Percentiles rank a stretch among this genome's conserved stretches.
phyloP scores from a whole-genome alignment of 2,329 filamentous ascomycete genomes.

The Polychaeton citri region DNA sequence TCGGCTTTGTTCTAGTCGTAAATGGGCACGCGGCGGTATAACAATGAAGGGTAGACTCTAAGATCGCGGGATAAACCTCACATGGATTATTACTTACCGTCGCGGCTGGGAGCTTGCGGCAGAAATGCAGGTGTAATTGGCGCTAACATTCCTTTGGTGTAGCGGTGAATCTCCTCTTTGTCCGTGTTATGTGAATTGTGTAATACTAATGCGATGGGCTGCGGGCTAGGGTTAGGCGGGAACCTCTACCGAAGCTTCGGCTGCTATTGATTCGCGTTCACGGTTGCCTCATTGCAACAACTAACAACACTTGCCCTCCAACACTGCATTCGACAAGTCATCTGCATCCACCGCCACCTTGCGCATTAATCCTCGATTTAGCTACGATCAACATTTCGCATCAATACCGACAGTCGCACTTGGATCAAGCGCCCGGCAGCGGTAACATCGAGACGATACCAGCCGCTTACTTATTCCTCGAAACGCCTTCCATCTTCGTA shows the following conservation, averaged over 20 bases:
- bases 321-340: no score
- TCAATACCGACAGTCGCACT: no score
- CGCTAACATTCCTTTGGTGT: not conserved
- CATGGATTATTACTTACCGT: not conserved
- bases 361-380: no score
- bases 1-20: no score
- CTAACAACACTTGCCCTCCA: no score
- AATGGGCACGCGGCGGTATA: no score
- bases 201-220: no score
- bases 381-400: no score
- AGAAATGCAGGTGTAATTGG: not conserved
- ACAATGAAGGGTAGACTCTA: no score
- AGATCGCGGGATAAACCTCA: not conserved
- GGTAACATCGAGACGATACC: not conserved
- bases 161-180: not conserved
- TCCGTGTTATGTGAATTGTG: no score
- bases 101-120: not conserved
- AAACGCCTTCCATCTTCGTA: conserved; percentile 1
- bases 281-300: not conserved
- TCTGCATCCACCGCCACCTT: no score
- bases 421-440: no score
- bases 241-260: not conserved
- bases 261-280: not conserved
- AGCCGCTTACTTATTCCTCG: not conserved
- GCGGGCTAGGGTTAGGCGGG: not conserved